Percentiles rank a stretch among this genome's conserved stretches.
Evolutionary conservation across 352 stramenopile genomes (phyloP).

Genomic region (Phytophthora aleatoria): DNA sequence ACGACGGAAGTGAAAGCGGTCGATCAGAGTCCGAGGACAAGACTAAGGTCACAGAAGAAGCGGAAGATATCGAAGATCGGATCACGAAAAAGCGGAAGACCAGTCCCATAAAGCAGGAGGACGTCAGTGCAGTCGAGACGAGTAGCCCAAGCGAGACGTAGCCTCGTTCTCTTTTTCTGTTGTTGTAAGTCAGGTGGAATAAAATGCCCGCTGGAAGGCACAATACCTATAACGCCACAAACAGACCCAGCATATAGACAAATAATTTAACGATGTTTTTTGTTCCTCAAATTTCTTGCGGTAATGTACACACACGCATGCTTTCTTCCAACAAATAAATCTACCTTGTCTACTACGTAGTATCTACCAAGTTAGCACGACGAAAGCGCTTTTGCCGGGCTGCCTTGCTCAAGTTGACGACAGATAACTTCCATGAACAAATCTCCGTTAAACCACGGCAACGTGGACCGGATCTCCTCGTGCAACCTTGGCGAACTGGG

Average conservation of each 20-base stretch:
- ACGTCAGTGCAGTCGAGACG: slow-evolving; percentile 7
- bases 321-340: no score
- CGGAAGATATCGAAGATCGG: slow-evolving; percentile 10
- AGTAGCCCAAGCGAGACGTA: slow-evolving; percentile 17
- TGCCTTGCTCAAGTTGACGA: slow-evolving; percentile 44
- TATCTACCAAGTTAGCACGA: not conserved
- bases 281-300: not conserved
- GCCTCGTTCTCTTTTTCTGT: not conserved
- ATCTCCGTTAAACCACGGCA: slow-evolving; percentile 65
- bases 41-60: slow-evolving; percentile 1
- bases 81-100: slow-evolving; percentile 31
- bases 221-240: slow-evolving; percentile 2
- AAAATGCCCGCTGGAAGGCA: slow-evolving; percentile 24
- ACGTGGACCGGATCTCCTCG: slow-evolving; percentile 49
- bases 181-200: slow-evolving; percentile 8
- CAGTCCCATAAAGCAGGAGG: slow-evolving; percentile 12
- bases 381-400: slow-evolving; percentile 6
- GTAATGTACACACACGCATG: not conserved
- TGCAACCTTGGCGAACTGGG: slow-evolving; percentile 50
- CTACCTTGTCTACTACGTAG: no score
- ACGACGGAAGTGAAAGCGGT: slow-evolving; percentile 23
- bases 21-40: slow-evolving; percentile 21
- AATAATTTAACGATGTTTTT: slow-evolving; percentile 35
- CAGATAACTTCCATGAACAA: slow-evolving; percentile 63
- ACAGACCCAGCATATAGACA: slow-evolving; percentile 16